Conservation (phyloP, 192 early-diverging fungal genomes). For the Entrophospora sp. region DNA sequence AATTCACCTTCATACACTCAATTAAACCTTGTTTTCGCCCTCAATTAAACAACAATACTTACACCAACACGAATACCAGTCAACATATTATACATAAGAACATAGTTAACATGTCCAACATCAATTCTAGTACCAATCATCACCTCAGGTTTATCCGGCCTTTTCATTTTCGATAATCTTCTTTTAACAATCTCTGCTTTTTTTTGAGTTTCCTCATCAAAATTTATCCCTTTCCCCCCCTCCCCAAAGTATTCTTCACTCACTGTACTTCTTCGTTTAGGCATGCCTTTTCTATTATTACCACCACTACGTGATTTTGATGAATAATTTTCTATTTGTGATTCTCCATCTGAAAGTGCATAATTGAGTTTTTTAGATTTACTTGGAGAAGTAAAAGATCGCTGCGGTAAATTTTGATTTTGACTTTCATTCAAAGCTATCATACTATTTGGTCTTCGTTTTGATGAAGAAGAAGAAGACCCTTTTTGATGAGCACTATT, state of each 20-base stretch:
- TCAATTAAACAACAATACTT: too few species aligned
- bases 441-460: constrained; percentile 14
- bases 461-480: too few species aligned
- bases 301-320: too few species aligned
- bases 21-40: too few species aligned
- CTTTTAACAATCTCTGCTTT: constrained; percentile 12
- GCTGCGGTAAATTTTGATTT: neutral
- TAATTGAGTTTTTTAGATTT: constrained; percentile 16
- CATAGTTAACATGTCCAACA: constrained; percentile 92
- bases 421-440: neutral
- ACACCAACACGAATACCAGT: constrained; percentile 90
- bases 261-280: constrained; percentile 37
- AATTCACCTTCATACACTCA: too few species aligned
- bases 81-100: constrained; percentile 98
- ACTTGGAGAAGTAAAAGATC: neutral
- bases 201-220: constrained; percentile 17
- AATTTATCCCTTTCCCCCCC: neutral
- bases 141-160: constrained; percentile 36
- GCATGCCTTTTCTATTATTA: neutral
- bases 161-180: constrained; percentile 20
- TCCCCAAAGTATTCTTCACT: constrained; percentile 22
- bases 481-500: too few species aligned
- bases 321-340: too few species aligned
- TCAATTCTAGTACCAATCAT: constrained; percentile 77
- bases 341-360: neutral